Evolutionary conservation across 1,284 basidiomycete species (phyloP), one percentile per base, ranked within the genome.

Genomic region (Fomitopsis palustris): DNA sequence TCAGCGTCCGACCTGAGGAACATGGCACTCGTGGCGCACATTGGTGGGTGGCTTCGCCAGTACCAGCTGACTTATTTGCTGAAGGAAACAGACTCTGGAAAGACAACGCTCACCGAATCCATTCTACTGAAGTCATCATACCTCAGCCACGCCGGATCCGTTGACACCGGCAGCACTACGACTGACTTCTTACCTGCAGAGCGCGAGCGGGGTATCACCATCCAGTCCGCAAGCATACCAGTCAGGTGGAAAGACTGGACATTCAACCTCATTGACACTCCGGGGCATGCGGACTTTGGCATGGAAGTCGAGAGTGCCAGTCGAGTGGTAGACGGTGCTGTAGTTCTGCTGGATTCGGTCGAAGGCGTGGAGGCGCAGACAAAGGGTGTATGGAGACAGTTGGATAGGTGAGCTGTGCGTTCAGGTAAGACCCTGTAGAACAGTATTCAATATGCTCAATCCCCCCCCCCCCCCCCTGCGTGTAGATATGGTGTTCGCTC

Each of bases 301-400:
- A 95, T 96, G 89, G 93, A 96, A 68, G 94, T 96, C 10, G 94
- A 95, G 72, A 90, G 93, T 65, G 93, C 93, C 14, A 93, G 93
- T 67, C 84, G 93, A 17, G 90, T 96, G 9, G 86, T 95, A 1
- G 93, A 96, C 67, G 94, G 94, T 59, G 92, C 92, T 4, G 86
- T 96, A 16, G 89, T 96, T 17, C 75, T 96, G 19, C 85, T 96
- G 38, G 93, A 96, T 71, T 90, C 92, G 0, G 93, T 96, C 0
- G 94, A 95, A 74, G 93, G 93, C 4, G 93, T 95, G 1, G 93
- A 96, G 72, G 84, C 91, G 5, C 93, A 96, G 70, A 96, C 93
- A 0, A 90, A 87, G 68, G 91, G 90, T 49, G 93, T 95, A 27
- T 96, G 93, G 94, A 78, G 76, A 57, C 93, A 95, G 71, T 74